Conservation (phyloP, 495 filamentous ascomycete species). For the Penicillium cosmopolitanum region DNA sequence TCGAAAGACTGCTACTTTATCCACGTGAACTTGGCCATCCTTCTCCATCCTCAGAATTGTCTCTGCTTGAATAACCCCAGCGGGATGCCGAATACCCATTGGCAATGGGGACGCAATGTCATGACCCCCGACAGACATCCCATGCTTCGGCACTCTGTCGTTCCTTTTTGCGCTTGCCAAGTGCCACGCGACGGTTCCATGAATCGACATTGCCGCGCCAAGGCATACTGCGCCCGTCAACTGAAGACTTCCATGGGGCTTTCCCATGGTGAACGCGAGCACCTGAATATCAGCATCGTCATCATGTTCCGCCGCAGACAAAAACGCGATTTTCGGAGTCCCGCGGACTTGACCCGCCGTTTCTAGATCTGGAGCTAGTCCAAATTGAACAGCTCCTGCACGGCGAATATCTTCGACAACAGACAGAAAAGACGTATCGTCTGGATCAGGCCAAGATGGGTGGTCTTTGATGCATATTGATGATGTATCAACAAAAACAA, state of each 20-base stretch:
- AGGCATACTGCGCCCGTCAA: conserved; percentile 41
- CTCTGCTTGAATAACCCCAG: conserved; percentile 28
- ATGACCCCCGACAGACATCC: conserved; percentile 18
- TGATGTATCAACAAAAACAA: conserved; percentile 34
- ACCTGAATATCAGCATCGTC: conserved; percentile 19
- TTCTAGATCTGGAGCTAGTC: conserved; percentile 22
- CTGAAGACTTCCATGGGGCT: conserved; percentile 36
- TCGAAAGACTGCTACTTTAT: conserved; percentile 32
- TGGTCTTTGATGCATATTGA: conserved; percentile 21
- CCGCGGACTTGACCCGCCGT: conserved; percentile 21
- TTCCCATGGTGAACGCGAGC: conserved; percentile 33
- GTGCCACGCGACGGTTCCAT: conserved; percentile 34
- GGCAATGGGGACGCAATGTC: conserved; percentile 12
- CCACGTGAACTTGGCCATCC: conserved; percentile 16
- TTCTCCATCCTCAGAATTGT: conserved; percentile 15
- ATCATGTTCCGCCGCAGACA: conserved; percentile 17
- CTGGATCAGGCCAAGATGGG: background rate
- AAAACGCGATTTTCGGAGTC: conserved; percentile 38
- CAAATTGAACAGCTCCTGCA: conserved; percentile 31
- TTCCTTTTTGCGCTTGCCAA: conserved; percentile 2
- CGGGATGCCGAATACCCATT: conserved; percentile 24
- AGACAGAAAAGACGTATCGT: conserved; percentile 7
- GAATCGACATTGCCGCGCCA: conserved; percentile 28
- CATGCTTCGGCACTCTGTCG: conserved; percentile 18
- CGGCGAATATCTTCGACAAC: conserved; percentile 34